phyloP scores from a whole-genome alignment of 2,329 filamentous ascomycete genomes.

The Aspergillus sp. region DNA sequence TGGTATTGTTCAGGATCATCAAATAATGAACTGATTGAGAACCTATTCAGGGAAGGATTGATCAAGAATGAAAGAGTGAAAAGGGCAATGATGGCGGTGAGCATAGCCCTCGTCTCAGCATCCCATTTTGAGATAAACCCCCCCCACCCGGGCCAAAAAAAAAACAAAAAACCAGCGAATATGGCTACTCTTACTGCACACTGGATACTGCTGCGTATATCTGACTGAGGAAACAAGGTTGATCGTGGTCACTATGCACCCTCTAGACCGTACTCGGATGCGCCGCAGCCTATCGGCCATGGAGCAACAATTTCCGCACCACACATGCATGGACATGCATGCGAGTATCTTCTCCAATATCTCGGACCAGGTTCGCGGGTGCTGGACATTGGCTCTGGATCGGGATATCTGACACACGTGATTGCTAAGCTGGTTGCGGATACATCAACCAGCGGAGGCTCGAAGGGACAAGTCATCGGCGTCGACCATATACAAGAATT shows the following conservation, averaged over 20 bases:
- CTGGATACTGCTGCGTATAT: background rate
- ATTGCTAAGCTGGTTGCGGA: conserved; percentile 70
- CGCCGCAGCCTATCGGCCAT: conserved; percentile 67
- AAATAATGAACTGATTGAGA: conserved; percentile 75
- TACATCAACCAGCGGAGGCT: conserved; percentile 20
- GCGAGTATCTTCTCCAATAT: conserved; percentile 61
- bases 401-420: conserved; percentile 84
- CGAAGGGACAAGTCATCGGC: conserved; percentile 61
- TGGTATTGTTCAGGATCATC: conserved; percentile 79
- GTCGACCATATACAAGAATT: conserved; percentile 71
- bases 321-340: conserved; percentile 70
- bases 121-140: too few species aligned
- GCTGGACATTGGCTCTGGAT: conserved; percentile 73
- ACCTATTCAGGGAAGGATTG: conserved; percentile 69
- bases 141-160: too few species aligned
- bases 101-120: conserved; percentile 8
- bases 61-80: conserved; percentile 72
- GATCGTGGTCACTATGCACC: conserved; percentile 86
- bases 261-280: conserved; percentile 68
- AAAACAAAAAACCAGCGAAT: background rate
- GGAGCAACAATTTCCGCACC: conserved; percentile 70
- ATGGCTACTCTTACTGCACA: background rate
- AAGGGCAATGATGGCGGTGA: conserved; percentile 74
- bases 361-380: conserved; percentile 58
- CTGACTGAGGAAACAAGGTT: conserved; percentile 55